Percentiles rank a stretch among this genome's conserved stretches.
These are phyloP conservation scores for Salix arbutifolia DNA, from an alignment of 345 rosid genomes.

Conservation along the genomic window DNA sequence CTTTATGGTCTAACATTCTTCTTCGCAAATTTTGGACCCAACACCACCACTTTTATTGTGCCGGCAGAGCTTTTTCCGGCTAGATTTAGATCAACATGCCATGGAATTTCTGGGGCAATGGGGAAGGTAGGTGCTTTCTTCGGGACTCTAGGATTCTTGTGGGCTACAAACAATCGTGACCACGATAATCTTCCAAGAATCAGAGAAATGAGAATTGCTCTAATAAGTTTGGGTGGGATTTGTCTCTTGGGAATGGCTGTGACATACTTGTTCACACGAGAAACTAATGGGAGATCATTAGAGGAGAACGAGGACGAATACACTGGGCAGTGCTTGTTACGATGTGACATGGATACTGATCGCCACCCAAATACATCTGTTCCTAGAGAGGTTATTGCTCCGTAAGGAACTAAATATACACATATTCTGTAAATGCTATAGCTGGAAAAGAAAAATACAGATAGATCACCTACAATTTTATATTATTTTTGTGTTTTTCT, in stretches of 20 bases:
- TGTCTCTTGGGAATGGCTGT: constrained; percentile 51
- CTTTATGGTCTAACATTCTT: constrained; percentile 57
- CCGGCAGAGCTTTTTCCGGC: constrained; percentile 87
- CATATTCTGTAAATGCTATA: not conserved
- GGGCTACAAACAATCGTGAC: constrained; percentile 29
- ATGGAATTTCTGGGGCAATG: constrained; percentile 64
- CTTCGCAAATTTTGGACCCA: constrained; percentile 83
- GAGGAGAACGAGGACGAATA: constrained; percentile 57
- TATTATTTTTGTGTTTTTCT: not conserved
- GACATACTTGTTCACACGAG: constrained; percentile 47
- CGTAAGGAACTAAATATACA: not conserved
- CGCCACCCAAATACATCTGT: not conserved
- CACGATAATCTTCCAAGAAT: not conserved
- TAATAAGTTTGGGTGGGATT: constrained; percentile 43
- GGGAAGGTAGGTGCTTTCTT: constrained; percentile 75
- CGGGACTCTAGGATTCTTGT: constrained; percentile 55
- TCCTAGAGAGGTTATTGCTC: not conserved
- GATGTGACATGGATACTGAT: not conserved
- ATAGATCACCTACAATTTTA: not conserved
- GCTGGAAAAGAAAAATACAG: not conserved
- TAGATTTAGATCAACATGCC: constrained; percentile 76
- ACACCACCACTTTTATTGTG: constrained; percentile 69
- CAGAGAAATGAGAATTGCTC: constrained; percentile 31
- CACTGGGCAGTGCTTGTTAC: not conserved
- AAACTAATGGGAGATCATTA: constrained; percentile 67